Base-by-base conservation (phyloP, 108 stramenopile species). In the Nannochloropsis gaditana region DNA sequence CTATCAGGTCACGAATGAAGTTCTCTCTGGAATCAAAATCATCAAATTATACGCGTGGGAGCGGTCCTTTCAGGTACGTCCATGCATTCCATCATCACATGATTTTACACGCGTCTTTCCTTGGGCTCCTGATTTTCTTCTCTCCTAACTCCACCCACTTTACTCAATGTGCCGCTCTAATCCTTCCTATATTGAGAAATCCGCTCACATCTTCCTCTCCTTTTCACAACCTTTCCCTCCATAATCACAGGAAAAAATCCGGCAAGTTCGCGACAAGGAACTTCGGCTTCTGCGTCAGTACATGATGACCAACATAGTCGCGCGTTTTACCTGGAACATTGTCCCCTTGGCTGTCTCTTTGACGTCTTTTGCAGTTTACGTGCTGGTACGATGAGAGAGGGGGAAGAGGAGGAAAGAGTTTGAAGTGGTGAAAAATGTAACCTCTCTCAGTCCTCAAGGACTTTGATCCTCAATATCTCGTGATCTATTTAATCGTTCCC, bases 41-140 rank as follows among this genome's bases (percentile, higher is more conserved):
- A 90, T 98, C 89, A 98, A 98, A 90, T 90, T 95, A 17, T 94
- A 95, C 86, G 97, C 95, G 11, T 98, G 96, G 96, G 96, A 96
- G 88, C 91, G 92, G 50, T 84, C 92, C 44, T 84, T 87, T 9
- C 21, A 43, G 43, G 41, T 21, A 11, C 41, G 31, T 31, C 31
- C 31, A 31, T 31, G 31, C 31, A 1, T 31, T 31, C 1, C 1
- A 31, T 31, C 0, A 31, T 31, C 31, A 31, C 31, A 31, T 31
- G 31, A 1, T 31, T 31, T 1, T 1, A 31, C 31, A 31, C 0
- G 31, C 2, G n/a, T 21, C 50, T 21, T n/a, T 42, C 2, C 21
- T 44, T 1, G 9, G 9, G 43, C 83, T 42, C 21, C 83, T n/a
- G 9, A 1, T n/a, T 44, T 59, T n/a, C 83, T 21, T 83, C 31